These are phyloP conservation scores for Colletotrichum chrysophilum DNA, from an alignment of 2,329 filamentous ascomycete species.

Conservation along the genomic window DNA sequence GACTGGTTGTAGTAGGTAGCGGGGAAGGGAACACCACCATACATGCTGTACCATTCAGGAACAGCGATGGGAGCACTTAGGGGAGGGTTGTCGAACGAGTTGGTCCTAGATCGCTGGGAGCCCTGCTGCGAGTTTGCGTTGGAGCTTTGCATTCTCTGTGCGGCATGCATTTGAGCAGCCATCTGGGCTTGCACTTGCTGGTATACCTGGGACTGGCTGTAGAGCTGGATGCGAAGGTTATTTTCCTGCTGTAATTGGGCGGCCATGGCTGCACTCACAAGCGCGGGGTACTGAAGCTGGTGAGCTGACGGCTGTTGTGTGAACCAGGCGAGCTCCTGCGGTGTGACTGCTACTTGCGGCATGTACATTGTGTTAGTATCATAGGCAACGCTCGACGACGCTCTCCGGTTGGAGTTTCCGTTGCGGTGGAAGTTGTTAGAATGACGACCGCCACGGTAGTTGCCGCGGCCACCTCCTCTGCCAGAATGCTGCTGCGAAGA, in stretches of 20 bases:
- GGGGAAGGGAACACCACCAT: constrained; percentile 38
- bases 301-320: constrained; percentile 43
- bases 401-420: constrained; percentile 52
- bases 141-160: constrained; percentile 18
- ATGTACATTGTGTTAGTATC: constrained; percentile 53
- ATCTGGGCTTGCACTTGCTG: constrained; percentile 23
- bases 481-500: constrained; percentile 63
- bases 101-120: constrained; percentile 62
- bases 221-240: constrained; percentile 20
- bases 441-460: constrained; percentile 54
- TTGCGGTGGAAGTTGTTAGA: constrained; percentile 47
- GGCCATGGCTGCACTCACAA: constrained; percentile 21
- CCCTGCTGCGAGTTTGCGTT: constrained; percentile 26
- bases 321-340: constrained; percentile 57
- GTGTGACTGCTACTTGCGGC: constrained; percentile 44
- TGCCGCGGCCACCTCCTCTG: constrained; percentile 55
- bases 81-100: constrained; percentile 67
- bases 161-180: constrained; percentile 21
- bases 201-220: constrained; percentile 24
- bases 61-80: constrained; percentile 59
- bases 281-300: constrained; percentile 42
- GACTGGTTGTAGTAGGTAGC: constrained; percentile 52
- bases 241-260: constrained; percentile 25
- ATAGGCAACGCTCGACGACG: constrained; percentile 59
- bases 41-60: constrained; percentile 61